Percentiles rank a stretch among this genome's conserved stretches.
phyloP scores from a whole-genome alignment of 1,284 basidiomycete species.

The Ceratobasidium sp. region DNA sequence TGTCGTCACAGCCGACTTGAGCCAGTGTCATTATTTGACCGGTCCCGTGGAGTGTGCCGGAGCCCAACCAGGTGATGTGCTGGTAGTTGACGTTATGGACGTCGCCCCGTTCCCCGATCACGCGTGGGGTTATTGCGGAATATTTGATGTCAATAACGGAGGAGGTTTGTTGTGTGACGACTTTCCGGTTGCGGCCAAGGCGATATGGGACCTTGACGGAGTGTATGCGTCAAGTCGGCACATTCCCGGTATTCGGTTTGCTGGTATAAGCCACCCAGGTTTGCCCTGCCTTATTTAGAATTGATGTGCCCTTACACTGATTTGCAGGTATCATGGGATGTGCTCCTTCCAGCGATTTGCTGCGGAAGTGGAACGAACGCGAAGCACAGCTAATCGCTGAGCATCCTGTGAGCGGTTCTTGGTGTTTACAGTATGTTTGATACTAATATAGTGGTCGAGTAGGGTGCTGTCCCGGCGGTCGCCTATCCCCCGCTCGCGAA shows the following conservation, averaged over 20 bases:
- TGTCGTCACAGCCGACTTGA: constrained; percentile 68
- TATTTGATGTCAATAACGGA: constrained; percentile 76
- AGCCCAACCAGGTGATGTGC: constrained; percentile 78
- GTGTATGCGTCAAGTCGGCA: constrained; percentile 74
- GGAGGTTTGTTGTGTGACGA: constrained; percentile 73
- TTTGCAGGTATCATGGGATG: constrained; percentile 32
- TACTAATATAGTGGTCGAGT: constrained; percentile 38
- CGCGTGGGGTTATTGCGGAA: constrained; percentile 84
- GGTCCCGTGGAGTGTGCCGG: constrained; percentile 78
- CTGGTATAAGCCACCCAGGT: constrained; percentile 78
- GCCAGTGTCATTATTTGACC: constrained; percentile 73
- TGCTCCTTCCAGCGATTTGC: constrained; percentile 73
- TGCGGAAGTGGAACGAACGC: constrained; percentile 76
- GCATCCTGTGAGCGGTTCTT: constrained; percentile 47
- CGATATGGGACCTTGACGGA: constrained; percentile 81
- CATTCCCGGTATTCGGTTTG: constrained; percentile 80
- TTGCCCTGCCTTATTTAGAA: constrained; percentile 53
- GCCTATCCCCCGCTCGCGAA: constrained; percentile 67
- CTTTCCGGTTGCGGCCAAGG: constrained; percentile 54
- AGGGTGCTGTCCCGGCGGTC: constrained; percentile 65
- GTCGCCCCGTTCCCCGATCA: constrained; percentile 76
- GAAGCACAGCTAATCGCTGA: constrained; percentile 71
- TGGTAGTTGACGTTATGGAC: constrained; percentile 79
- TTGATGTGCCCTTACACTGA: neutral
- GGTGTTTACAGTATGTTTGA: neutral